A percentile compares a stretch with the other conserved stretches of the same genome.
Evolutionary conservation across 1,284 basidiomycete species (phyloP).

Genomic region (Pyrrhoderma lamaoense): DNA sequence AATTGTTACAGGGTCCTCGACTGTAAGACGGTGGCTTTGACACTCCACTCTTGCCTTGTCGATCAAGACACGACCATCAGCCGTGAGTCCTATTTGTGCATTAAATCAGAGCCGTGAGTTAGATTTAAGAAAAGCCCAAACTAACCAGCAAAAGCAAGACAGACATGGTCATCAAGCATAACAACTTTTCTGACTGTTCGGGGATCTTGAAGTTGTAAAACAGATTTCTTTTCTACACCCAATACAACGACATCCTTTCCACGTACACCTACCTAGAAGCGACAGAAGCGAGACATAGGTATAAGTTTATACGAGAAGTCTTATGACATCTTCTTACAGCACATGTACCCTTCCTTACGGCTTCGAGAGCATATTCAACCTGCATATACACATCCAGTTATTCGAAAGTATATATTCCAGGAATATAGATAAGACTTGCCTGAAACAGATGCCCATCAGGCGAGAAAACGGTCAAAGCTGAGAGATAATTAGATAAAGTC

Average conservation of each 20-base stretch:
- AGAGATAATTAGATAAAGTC: too few relatives aligned
- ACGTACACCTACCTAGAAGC: conserved; percentile 83
- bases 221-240: conserved; percentile 98
- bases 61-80: conserved; percentile 95
- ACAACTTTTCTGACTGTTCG: conserved; percentile 97
- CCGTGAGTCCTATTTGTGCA: conserved; percentile 97
- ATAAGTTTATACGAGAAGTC: background rate
- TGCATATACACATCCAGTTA: conserved; percentile 34
- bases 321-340: conserved; percentile 53
- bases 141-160: conserved; percentile 92
- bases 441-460: conserved; percentile 94
- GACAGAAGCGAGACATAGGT: background rate
- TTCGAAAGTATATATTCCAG: background rate
- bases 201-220: conserved; percentile 96
- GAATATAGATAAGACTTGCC: conserved; percentile 33
- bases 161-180: conserved; percentile 97
- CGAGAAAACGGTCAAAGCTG: conserved; percentile 90
- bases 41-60: conserved; percentile 98
- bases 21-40: conserved; percentile 94
- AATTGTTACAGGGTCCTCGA: conserved; percentile 96
- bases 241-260: conserved; percentile 94
- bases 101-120: conserved; percentile 10
- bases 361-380: conserved; percentile 98
- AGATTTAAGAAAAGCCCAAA: background rate
- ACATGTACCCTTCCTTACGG: conserved; percentile 95